These are phyloP conservation scores for Termitomyces sp. DNA, from an alignment of 768 basidiomycete species.

Conservation along the genomic window DNA sequence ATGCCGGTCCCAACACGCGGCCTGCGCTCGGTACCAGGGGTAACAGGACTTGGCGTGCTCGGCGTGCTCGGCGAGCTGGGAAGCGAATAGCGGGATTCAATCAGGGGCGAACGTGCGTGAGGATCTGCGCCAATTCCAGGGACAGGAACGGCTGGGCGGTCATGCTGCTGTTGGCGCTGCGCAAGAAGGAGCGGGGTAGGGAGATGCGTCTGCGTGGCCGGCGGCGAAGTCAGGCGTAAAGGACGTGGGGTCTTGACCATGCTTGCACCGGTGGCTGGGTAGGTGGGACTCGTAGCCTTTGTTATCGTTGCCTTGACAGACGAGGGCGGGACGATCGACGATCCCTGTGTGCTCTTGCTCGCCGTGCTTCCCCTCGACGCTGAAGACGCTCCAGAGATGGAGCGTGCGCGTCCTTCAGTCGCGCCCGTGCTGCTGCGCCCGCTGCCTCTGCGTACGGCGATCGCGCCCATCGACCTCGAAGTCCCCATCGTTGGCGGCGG, in stretches of 20 bases:
- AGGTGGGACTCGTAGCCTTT: too few relatives aligned
- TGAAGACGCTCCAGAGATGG: not conserved
- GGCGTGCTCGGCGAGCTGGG: constrained; percentile 16
- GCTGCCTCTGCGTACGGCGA: not conserved
- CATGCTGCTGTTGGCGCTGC: constrained; percentile 10
- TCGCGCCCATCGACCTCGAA: not conserved
- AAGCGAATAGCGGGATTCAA: constrained; percentile 11
- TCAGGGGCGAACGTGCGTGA: constrained; percentile 32
- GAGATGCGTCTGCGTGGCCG: not conserved
- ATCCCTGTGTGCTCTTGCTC: not conserved
- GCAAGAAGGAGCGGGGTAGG: constrained; percentile 25
- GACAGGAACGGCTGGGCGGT: not conserved
- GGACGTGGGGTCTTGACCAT: not conserved
- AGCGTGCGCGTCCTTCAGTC: not conserved
- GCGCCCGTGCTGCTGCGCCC: not conserved
- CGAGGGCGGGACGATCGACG: not conserved
- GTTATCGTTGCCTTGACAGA: not conserved
- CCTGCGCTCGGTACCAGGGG: too few relatives aligned
- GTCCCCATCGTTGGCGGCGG: not conserved
- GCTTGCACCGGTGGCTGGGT: not conserved
- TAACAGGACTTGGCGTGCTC: not conserved
- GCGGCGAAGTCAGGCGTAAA: not conserved
- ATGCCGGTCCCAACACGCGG: too few relatives aligned
- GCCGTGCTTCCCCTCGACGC: not conserved
- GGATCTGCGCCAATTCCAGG: not conserved